Evolutionary conservation across 805 yeast genomes (phyloP).

Genomic region (Schwanniomyces yamadae): DNA sequence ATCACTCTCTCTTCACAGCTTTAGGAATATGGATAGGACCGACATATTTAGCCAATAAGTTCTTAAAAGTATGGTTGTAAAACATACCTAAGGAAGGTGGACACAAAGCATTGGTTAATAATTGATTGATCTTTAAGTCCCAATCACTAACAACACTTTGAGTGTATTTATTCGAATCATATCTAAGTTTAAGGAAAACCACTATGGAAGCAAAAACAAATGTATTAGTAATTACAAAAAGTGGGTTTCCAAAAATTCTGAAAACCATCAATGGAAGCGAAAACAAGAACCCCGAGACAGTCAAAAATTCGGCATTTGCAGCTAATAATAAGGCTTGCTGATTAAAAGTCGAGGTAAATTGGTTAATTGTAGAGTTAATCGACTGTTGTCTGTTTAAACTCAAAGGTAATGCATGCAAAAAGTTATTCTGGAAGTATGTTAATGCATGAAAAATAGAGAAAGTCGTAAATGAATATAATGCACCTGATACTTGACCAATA

Average conservation of each 20-base stretch:
- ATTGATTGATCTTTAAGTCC: constrained; percentile 38
- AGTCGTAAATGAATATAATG: constrained; percentile 33
- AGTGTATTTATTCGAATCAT: constrained; percentile 31
- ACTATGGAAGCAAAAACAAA: constrained; percentile 29
- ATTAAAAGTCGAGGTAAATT: constrained; percentile 30
- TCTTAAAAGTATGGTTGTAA: constrained; percentile 22
- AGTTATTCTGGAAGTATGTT: constrained; percentile 37
- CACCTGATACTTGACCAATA: constrained; percentile 39
- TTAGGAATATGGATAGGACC: constrained; percentile 24
- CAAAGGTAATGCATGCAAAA: constrained; percentile 35
- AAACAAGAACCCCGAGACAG: constrained; percentile 20
- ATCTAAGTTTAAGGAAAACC: constrained; percentile 37
- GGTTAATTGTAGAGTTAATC: constrained; percentile 26
- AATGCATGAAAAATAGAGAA: constrained; percentile 38
- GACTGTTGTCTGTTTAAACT: constrained; percentile 26
- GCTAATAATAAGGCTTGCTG: constrained; percentile 39
- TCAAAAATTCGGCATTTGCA: constrained; percentile 31
- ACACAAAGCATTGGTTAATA: constrained; percentile 12
- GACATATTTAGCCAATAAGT: constrained; percentile 15
- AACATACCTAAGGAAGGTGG: constrained; percentile 13
- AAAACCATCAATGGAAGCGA: constrained; percentile 25
- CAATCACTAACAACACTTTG: constrained; percentile 44
- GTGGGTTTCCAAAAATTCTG: constrained; percentile 19
- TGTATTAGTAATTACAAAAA: constrained; percentile 32
- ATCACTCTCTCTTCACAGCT: background rate